A percentile compares a stretch with the other conserved stretches of the same genome.
phyloP scores from a whole-genome alignment of 2,329 filamentous ascomycete genomes.

The Exophiala lecanii-corni region DNA sequence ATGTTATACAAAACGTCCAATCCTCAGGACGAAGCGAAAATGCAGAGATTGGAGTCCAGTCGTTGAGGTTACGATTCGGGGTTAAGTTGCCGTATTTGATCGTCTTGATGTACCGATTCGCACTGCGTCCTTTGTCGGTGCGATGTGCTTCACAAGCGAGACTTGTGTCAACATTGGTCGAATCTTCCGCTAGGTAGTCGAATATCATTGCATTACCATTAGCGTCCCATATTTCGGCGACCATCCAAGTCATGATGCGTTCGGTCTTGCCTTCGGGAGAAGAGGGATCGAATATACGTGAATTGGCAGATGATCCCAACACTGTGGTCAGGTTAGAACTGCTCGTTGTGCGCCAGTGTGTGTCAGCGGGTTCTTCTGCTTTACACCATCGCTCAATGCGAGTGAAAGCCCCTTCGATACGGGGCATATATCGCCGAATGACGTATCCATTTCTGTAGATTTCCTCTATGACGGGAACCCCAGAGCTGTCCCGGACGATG shows the following conservation, averaged over 20 bases:
- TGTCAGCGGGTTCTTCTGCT: constrained; percentile 1
- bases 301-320: constrained; percentile 10
- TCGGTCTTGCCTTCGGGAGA: not conserved
- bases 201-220: constrained; percentile 25
- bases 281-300: not conserved
- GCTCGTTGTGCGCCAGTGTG: constrained; percentile 25
- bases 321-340: constrained; percentile 20
- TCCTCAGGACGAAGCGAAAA: not conserved
- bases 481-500: not conserved
- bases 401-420: constrained; percentile 16
- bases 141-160: not conserved
- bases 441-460: too few species aligned
- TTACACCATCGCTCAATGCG: constrained; percentile 23
- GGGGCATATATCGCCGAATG: constrained; percentile 20
- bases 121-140: not conserved
- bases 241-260: constrained; percentile 29
- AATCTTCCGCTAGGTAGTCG: constrained; percentile 27
- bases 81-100: constrained; percentile 6
- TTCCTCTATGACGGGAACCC: not conserved
- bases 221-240: constrained; percentile 20
- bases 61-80: not conserved
- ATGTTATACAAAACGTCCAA: constrained; percentile 34
- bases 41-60: constrained; percentile 1
- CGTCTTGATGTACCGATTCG: constrained; percentile 2
- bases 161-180: constrained; percentile 3